Percentiles rank a stretch among this genome's conserved stretches.
Evolutionary conservation across 345 rosid genomes (phyloP).

Genomic region (Pugionium cornutum): DNA sequence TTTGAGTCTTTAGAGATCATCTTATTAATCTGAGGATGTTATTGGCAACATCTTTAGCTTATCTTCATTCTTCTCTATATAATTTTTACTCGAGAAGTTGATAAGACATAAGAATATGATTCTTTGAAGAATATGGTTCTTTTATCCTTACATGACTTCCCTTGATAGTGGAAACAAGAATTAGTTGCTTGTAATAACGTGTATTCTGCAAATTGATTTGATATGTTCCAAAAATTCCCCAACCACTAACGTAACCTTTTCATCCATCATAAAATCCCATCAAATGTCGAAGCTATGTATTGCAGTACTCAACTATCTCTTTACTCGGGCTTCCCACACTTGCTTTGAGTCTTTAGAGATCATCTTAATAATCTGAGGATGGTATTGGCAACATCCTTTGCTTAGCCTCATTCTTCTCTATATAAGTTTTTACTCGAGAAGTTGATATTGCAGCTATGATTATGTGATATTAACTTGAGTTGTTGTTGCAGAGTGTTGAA

Average conservation of each 20-base stretch:
- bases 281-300: constrained; percentile 27
- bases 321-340: constrained; percentile 10
- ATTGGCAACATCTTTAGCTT: constrained; percentile 14
- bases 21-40: constrained; percentile 43
- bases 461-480: constrained; percentile 26
- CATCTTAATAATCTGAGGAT: constrained; percentile 30
- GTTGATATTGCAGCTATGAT: constrained; percentile 17
- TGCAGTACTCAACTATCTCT: constrained; percentile 31
- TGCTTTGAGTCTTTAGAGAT: constrained; percentile 19
- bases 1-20: constrained; percentile 20
- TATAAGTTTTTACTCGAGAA: neutral
- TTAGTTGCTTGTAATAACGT: constrained; percentile 43
- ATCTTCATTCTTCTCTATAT: neutral
- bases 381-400: constrained; percentile 38
- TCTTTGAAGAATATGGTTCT: constrained; percentile 57
- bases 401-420: neutral
- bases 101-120: neutral
- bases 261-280: constrained; percentile 44
- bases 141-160: constrained; percentile 40
- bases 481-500: constrained; percentile 50
- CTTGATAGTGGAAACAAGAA: constrained; percentile 61
- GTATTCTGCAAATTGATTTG: constrained; percentile 31
- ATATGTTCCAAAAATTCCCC: constrained; percentile 30
- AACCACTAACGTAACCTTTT: constrained; percentile 31
- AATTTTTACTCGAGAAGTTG: no score